These are phyloP conservation scores for Fomitopsis serialis DNA, from an alignment of 768 basidiomycete genomes.

Conservation along the genomic window DNA sequence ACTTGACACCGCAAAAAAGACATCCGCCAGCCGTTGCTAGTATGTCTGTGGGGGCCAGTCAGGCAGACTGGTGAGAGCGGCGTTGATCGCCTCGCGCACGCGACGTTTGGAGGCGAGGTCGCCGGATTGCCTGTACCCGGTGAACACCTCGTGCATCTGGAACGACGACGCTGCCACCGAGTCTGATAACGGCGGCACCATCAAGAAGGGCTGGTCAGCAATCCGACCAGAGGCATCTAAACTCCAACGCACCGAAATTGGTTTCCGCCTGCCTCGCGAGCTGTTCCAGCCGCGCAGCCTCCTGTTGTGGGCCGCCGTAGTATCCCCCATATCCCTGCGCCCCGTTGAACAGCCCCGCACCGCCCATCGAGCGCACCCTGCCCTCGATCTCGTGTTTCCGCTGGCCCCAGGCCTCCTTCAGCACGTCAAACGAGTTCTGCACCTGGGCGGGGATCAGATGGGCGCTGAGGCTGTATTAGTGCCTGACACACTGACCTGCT, in stretches of 20 bases:
- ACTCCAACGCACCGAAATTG: slow-evolving; percentile 22
- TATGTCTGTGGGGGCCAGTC: slow-evolving; percentile 56
- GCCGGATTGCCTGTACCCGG: slow-evolving; percentile 68
- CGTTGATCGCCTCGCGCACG: slow-evolving; percentile 76
- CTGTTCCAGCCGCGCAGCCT: slow-evolving; percentile 49
- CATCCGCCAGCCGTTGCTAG: too few relatives aligned
- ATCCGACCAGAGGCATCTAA: background rate
- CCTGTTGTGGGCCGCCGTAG: slow-evolving; percentile 25
- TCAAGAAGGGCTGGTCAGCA: background rate
- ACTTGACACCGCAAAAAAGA: too few relatives aligned
- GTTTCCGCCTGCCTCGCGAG: slow-evolving; percentile 23
- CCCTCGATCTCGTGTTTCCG: slow-evolving; percentile 52
- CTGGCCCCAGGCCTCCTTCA: slow-evolving; percentile 61
- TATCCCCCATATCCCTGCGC: slow-evolving; percentile 15
- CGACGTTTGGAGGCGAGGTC: slow-evolving; percentile 68
- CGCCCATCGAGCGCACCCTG: slow-evolving; percentile 38
- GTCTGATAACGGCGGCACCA: slow-evolving; percentile 31
- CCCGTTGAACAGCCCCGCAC: slow-evolving; percentile 36
- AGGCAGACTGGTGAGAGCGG: slow-evolving; percentile 64
- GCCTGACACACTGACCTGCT: slow-evolving; percentile 34
- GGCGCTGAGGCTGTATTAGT: background rate
- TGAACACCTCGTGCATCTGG: slow-evolving; percentile 72
- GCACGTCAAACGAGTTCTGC: slow-evolving; percentile 51
- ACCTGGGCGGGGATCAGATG: slow-evolving; percentile 26
- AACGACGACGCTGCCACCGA: slow-evolving; percentile 64